Conservation (phyloP, 192 early-diverging fungal species). For the Rhizoclosmatium globosum region DNA sequence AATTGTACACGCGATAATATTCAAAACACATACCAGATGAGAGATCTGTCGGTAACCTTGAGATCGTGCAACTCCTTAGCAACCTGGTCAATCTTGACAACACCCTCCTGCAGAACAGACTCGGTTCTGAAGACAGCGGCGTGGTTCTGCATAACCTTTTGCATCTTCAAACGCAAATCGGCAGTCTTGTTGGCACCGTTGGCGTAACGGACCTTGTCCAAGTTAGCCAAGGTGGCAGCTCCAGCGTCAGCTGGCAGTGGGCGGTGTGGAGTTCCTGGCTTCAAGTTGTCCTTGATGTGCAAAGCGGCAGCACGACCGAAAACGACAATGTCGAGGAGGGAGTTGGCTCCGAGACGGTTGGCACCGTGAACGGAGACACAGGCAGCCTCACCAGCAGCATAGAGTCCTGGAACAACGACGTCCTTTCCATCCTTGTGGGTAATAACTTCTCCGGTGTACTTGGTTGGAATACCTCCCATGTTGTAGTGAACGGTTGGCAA, state of each 20-base stretch:
- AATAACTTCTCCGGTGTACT: conserved; percentile 96
- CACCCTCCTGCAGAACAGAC: conserved; percentile 86
- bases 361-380: conserved; percentile 99
- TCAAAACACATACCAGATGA: conserved; percentile 81
- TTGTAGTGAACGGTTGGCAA: conserved; percentile 99
- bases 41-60: conserved; percentile 85
- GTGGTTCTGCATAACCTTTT: conserved; percentile 97
- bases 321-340: conserved; percentile 96
- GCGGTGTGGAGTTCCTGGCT: conserved; percentile 86
- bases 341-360: conserved; percentile 98
- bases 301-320: conserved; percentile 97
- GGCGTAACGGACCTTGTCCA: conserved; percentile 92
- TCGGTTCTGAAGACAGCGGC: conserved; percentile 98
- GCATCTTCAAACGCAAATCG: conserved; percentile 92
- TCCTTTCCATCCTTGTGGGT: conserved; percentile 82
- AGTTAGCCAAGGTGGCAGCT: conserved; percentile 88
- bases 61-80: conserved; percentile 82
- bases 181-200: conserved; percentile 82
- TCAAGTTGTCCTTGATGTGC: conserved; percentile 90
- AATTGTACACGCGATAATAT: neutral
- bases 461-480: conserved; percentile 99
- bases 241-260: conserved; percentile 87
- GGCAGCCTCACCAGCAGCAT: conserved; percentile 97
- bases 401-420: conserved; percentile 93
- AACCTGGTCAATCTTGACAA: conserved; percentile 85